These are phyloP conservation scores for Umbelopsis isabellina DNA, from an alignment of 192 early-diverging fungal genomes.

Conservation along the genomic window DNA sequence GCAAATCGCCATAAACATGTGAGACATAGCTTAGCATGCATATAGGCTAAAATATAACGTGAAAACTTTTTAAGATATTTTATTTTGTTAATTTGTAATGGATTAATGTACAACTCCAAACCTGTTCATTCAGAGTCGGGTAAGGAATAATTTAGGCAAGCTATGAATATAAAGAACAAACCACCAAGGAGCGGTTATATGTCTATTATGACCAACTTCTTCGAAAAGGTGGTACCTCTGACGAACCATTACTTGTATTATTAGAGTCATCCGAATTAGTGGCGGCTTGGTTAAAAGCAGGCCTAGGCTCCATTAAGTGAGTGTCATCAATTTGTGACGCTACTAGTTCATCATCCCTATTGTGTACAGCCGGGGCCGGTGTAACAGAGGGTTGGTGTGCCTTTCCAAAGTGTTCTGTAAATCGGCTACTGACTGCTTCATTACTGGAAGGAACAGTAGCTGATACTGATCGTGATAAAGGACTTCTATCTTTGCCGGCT, in stretches of 20 bases:
- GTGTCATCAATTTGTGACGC: neutral
- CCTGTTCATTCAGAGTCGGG: too few species aligned
- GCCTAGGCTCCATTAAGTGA: constrained; percentile 3
- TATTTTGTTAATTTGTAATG: too few species aligned
- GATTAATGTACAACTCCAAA: too few species aligned
- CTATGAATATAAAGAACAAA: neutral
- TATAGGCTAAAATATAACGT: too few species aligned
- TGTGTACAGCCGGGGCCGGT: neutral
- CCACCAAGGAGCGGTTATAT: neutral
- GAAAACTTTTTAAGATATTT: too few species aligned
- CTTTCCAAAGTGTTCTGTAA: constrained; percentile 22
- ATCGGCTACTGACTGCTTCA: neutral
- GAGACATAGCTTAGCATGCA: too few species aligned
- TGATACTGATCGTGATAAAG: constrained; percentile 8
- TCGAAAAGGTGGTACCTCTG: neutral
- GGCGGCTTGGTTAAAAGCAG: neutral
- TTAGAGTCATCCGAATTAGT: neutral
- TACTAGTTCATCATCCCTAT: neutral
- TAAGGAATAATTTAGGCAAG: too few species aligned
- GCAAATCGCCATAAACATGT: too few species aligned
- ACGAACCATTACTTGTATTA: constrained; percentile 1
- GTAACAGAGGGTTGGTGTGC: neutral
- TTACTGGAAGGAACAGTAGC: neutral
- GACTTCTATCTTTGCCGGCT: neutral
- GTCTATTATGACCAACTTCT: constrained; percentile 12